Evolutionary conservation across 176 grass and related monocot genomes (phyloP).

Genomic region (Puccinellia tenuiflora): DNA sequence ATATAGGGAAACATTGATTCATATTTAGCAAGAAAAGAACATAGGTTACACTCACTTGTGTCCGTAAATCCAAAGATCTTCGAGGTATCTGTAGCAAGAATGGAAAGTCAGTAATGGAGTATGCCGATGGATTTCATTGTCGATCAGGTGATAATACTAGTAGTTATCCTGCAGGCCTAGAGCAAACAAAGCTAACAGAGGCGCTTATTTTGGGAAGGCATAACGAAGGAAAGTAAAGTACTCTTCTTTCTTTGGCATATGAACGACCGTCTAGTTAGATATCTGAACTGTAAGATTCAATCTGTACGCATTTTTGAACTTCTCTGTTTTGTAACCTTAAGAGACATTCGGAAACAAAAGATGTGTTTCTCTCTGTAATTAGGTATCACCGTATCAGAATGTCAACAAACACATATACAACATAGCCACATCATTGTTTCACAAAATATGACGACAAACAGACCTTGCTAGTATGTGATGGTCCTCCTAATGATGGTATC

Average conservation of each 20-base stretch:
- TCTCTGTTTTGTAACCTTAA: background rate
- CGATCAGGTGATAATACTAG: background rate
- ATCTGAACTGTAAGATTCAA: background rate
- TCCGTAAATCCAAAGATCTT: slow-evolving; percentile 82
- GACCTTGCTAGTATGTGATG: slow-evolving; percentile 61
- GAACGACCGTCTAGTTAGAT: background rate
- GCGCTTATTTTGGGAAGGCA: background rate
- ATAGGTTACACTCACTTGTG: slow-evolving; percentile 48
- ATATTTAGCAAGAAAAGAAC: background rate
- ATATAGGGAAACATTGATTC: background rate
- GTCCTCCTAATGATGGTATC: slow-evolving; percentile 94
- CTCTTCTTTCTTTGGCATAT: background rate
- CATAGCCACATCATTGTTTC: background rate
- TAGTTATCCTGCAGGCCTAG: background rate
- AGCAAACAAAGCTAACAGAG: background rate
- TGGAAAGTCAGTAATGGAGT: background rate
- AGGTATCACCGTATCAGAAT: slow-evolving; percentile 5
- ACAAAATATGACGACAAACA: too few species aligned
- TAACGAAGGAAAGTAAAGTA: background rate
- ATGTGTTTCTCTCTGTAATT: background rate
- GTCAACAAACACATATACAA: background rate
- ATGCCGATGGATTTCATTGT: background rate
- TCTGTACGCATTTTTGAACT: background rate
- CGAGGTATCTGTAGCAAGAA: slow-evolving; percentile 39
- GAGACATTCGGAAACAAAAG: background rate